Conservation (phyloP, 2,329 filamentous ascomycete species). For the Stagonosporopsis tanaceti region DNA sequence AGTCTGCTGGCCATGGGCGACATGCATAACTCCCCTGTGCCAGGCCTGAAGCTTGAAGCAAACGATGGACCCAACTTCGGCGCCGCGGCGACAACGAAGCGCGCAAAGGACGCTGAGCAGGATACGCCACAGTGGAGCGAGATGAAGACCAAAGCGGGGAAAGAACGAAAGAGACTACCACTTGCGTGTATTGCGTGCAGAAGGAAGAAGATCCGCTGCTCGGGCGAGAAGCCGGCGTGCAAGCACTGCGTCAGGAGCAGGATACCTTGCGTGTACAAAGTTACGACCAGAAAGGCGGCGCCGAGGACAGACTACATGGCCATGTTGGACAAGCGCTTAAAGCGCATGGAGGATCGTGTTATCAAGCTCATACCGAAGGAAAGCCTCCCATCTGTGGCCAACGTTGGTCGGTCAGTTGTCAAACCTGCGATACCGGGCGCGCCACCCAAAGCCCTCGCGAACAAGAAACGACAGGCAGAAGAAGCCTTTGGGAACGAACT, state of each 20-base stretch:
- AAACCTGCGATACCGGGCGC: constrained; percentile 75
- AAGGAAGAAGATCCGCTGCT: constrained; percentile 97
- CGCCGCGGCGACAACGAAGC: constrained; percentile 33
- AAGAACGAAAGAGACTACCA: constrained; percentile 91
- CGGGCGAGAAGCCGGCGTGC: constrained; percentile 95
- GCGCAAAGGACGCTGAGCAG: constrained; percentile 41
- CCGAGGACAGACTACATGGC: constrained; percentile 98
- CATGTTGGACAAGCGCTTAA: constrained; percentile 94
- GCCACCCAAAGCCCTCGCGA: constrained; percentile 61
- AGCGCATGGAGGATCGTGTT: constrained; percentile 96
- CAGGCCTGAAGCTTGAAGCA: constrained; percentile 38
- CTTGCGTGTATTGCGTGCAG: constrained; percentile 95
- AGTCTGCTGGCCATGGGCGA: constrained; percentile 44
- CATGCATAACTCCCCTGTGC: constrained; percentile 35
- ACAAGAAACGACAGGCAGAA: constrained; percentile 83
- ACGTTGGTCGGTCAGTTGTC: constrained; percentile 80
- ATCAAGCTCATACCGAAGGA: constrained; percentile 94
- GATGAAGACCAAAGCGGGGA: constrained; percentile 75
- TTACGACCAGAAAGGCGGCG: constrained; percentile 91
- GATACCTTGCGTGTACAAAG: constrained; percentile 97
- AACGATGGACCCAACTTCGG: constrained; percentile 38
- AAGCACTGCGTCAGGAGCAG: constrained; percentile 93
- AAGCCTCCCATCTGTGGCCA: constrained; percentile 72
- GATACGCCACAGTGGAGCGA: constrained; percentile 59
- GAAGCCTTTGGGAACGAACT: constrained; percentile 86